Evolutionary conservation across 306 rosid genomes (phyloP), one percentile per base, ranked within the genome.

Genomic region (Betula pendula): DNA sequence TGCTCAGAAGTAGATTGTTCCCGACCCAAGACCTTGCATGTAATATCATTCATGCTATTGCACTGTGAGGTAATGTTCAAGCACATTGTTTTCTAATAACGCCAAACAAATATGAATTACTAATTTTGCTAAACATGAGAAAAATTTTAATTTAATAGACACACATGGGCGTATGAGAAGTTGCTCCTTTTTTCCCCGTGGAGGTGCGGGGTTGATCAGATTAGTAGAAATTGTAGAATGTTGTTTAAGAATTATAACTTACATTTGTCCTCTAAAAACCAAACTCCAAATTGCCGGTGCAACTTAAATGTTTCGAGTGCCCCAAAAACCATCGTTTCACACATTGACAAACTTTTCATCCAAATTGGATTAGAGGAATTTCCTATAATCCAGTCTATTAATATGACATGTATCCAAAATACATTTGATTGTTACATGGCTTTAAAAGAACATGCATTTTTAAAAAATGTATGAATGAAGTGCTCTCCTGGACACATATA

Each of bases 21-120:
- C 83, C 79, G 75, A 58, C 71, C 77, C 19, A 79, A 62, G 63
- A 80, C 85, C 89, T 89, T 89, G 90, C 89, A 85, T 76, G 83
- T 52, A 72, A 73, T 76, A 89, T 59, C 78, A 77, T 83, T 80
- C 83, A 87, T 82, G 80, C 86, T 85, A 85, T 83, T 83, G 62
- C 79, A 80, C 68, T 60, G 83, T 88, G 63, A 88, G 85, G 42
- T 63, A 78, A 75, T 62, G 73, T 35, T 67, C 83, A 29, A 52
- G 47, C 7, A 27, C 77, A 76, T 38, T 11, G 16, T 40, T 8
- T 58, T 75, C 8, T n/a, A 19, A 25, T 24, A 60, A 31, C 6
- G 40, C 70, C 29, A 33, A 8, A 38, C n/a, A 27, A 27, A 66
- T 43, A 53, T 8, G 70, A 81, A 72, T 8, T 31, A 67, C 6